phyloP scores from a whole-genome alignment of 495 filamentous ascomycete species.

The Penicillium crystallinum region DNA sequence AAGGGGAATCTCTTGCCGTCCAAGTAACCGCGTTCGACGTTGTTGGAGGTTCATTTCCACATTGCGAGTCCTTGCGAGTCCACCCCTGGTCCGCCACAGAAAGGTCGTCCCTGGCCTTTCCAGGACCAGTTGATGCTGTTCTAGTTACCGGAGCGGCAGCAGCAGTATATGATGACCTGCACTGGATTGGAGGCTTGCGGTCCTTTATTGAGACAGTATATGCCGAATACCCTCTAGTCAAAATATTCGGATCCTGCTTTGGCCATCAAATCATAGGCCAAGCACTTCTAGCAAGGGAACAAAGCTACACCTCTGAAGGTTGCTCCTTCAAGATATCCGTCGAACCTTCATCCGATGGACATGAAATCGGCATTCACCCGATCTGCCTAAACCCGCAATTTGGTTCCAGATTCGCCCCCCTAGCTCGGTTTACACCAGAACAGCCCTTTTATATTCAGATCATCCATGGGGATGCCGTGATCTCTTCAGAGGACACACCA shows the following conservation, averaged over 20 bases:
- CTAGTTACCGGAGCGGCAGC: slow-evolving; percentile 20
- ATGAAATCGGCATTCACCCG: slow-evolving; percentile 21
- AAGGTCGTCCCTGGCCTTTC: not conserved
- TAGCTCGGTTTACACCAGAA: slow-evolving; percentile 1
- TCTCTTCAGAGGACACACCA: not conserved
- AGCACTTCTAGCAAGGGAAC: slow-evolving; percentile 9
- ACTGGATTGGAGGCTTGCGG: slow-evolving; percentile 13
- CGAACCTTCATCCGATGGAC: slow-evolving; percentile 6
- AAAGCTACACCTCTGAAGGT: slow-evolving; percentile 3
- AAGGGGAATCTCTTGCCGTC: not conserved
- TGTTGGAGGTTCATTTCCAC: slow-evolving; percentile 14
- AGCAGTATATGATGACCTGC: slow-evolving; percentile 12
- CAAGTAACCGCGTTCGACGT: slow-evolving; percentile 18
- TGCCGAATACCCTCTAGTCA: slow-evolving; percentile 24
- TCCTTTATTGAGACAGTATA: slow-evolving; percentile 18
- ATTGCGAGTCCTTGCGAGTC: not conserved
- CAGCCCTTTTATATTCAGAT: slow-evolving; percentile 18
- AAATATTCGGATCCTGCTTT: slow-evolving; percentile 31
- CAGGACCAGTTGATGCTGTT: slow-evolving; percentile 15
- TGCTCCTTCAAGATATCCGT: slow-evolving; percentile 7
- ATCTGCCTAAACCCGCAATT: slow-evolving; percentile 15
- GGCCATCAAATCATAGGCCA: slow-evolving; percentile 30
- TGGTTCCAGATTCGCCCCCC: slow-evolving; percentile 3
- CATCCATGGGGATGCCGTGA: slow-evolving; percentile 27
- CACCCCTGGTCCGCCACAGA: not conserved